These are phyloP conservation scores for Hyparrhenia diplandra DNA, from an alignment of 176 grass and related monocot species.

Conservation along the genomic window DNA sequence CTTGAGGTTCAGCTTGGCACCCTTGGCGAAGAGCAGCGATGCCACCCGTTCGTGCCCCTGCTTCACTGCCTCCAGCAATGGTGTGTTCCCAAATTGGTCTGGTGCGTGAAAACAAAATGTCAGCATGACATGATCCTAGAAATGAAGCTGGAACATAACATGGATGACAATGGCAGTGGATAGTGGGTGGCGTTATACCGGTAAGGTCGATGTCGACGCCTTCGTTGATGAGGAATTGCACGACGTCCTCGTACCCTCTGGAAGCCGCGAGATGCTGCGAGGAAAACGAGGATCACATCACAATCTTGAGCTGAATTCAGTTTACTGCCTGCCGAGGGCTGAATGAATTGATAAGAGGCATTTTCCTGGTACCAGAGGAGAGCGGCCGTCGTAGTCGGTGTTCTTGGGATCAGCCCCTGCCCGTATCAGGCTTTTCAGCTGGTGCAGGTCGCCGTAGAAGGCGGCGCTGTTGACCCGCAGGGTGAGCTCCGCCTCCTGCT, in stretches of 20 bases:
- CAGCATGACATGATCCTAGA: not conserved
- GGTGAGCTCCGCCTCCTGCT: slow-evolving; percentile 87
- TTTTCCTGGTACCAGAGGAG: slow-evolving; percentile 63
- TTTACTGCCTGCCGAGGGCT: not conserved
- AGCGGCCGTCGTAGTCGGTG: slow-evolving; percentile 82
- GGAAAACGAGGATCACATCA: not conserved
- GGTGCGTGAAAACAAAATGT: not conserved
- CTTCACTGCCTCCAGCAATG: slow-evolving; percentile 77
- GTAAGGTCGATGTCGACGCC: slow-evolving; percentile 64
- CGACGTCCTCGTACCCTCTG: slow-evolving; percentile 76
- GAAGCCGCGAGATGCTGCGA: slow-evolving; percentile 79
- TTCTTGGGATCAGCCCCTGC: slow-evolving; percentile 89
- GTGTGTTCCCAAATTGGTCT: slow-evolving; percentile 96
- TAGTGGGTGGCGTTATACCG: slow-evolving; percentile 22
- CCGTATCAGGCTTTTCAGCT: slow-evolving; percentile 68
- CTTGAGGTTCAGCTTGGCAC: slow-evolving; percentile 59
- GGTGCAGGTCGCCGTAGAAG: slow-evolving; percentile 75
- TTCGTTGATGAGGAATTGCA: slow-evolving; percentile 69
- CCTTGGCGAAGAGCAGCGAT: slow-evolving; percentile 50
- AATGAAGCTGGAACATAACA: not conserved
- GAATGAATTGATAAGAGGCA: not conserved
- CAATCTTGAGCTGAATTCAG: not conserved
- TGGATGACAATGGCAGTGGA: not conserved
- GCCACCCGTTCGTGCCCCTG: slow-evolving; percentile 73
- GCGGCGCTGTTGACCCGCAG: slow-evolving; percentile 76